phyloP scores from a whole-genome alignment of 1,284 basidiomycete species.

The Apiotrichum domesticum region DNA sequence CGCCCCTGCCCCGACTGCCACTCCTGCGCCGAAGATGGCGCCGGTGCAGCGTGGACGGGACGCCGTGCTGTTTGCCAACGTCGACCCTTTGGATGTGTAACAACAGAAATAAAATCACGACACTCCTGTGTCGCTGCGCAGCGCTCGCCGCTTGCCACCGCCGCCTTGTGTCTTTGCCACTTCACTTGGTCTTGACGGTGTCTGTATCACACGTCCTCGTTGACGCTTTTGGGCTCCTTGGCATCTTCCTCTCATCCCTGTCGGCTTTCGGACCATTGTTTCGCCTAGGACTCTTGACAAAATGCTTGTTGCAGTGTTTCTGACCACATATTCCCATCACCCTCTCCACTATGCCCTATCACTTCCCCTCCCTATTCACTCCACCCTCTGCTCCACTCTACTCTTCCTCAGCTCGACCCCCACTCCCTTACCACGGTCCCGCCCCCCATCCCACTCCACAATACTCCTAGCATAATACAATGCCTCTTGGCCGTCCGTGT shows the following conservation, averaged over 20 bases:
- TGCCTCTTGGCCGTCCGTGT: no score
- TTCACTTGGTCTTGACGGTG: not conserved
- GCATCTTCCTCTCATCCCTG: not conserved
- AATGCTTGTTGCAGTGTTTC: no score
- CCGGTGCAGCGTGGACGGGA: conserved; percentile 36
- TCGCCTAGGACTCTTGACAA: not conserved
- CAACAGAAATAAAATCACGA: not conserved
- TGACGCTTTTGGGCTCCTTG: conserved; percentile 1
- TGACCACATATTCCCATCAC: no score
- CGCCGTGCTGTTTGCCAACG: conserved; percentile 34
- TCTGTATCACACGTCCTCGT: conserved; percentile 3
- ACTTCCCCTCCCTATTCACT: no score
- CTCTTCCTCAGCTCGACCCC: no score
- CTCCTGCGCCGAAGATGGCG: conserved; percentile 15
- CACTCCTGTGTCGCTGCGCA: not conserved
- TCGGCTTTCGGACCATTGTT: not conserved
- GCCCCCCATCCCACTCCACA: no score
- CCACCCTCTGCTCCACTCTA: no score
- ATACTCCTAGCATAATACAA: no score
- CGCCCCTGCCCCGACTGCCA: not conserved
- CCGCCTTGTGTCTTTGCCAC: not conserved
- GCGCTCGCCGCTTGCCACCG: not conserved
- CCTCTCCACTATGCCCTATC: no score
- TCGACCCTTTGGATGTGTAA: conserved; percentile 22
- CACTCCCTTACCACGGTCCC: no score